A percentile compares a stretch with the other conserved stretches of the same genome.
Evolutionary conservation across 192 early-diverging fungal species (phyloP).

Genomic region (Linderina pennispora): DNA sequence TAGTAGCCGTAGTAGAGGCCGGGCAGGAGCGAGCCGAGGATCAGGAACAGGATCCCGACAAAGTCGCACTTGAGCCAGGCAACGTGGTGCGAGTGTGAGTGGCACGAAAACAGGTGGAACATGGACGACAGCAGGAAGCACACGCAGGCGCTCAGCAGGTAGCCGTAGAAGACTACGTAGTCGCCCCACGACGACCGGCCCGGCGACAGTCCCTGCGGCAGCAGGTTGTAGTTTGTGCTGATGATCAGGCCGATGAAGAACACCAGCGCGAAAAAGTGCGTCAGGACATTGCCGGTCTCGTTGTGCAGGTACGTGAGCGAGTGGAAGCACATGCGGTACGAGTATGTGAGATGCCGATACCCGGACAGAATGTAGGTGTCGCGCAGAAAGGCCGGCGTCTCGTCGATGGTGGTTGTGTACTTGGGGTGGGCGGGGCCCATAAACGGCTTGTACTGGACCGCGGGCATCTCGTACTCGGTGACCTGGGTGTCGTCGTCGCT

Average conservation of each 20-base stretch:
- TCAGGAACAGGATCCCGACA: conserved; percentile 82
- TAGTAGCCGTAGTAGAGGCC: conserved; percentile 53
- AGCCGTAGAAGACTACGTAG: conserved; percentile 64
- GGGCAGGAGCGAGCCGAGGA: conserved; percentile 52
- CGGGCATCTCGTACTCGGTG: conserved; percentile 11
- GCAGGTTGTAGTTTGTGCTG: conserved; percentile 36
- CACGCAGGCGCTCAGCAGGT: conserved; percentile 66
- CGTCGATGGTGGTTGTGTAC: conserved; percentile 41
- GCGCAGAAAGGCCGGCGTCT: conserved; percentile 64
- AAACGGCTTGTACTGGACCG: conserved; percentile 22
- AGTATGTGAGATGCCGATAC: conserved; percentile 74
- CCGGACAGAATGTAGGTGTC: conserved; percentile 76
- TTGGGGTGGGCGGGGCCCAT: conserved; percentile 36
- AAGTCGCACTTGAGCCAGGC: conserved; percentile 76
- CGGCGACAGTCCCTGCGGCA: conserved; percentile 33
- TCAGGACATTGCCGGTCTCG: conserved; percentile 88
- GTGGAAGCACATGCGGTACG: conserved; percentile 65
- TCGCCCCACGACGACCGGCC: conserved; percentile 55
- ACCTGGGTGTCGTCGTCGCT: neutral
- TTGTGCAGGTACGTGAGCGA: conserved; percentile 85
- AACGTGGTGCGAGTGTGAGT: conserved; percentile 57
- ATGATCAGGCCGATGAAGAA: conserved; percentile 51
- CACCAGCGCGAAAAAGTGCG: conserved; percentile 73
- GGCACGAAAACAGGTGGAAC: conserved; percentile 80
- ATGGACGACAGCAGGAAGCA: conserved; percentile 75